These are phyloP conservation scores for Aquilaria sinensis DNA, from an alignment of 345 rosid species.

Conservation along the genomic window DNA sequence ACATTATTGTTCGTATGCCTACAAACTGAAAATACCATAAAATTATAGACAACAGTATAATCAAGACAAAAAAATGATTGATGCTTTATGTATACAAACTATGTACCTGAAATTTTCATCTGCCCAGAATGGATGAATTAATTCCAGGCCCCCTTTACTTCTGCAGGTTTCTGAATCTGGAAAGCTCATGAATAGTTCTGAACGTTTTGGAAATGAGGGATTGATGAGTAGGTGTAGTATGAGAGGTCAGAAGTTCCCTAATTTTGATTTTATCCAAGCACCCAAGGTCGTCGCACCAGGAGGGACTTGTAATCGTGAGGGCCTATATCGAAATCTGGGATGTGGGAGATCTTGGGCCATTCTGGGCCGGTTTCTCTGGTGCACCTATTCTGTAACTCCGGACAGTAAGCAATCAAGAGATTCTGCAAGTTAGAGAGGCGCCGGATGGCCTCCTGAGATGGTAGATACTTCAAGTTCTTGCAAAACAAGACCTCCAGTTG, in stretches of 20 bases:
- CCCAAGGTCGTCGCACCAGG: background rate
- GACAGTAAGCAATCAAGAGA: background rate
- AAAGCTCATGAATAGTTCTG: too few relatives aligned
- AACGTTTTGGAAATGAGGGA: too few relatives aligned
- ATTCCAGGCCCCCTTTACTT: too few relatives aligned
- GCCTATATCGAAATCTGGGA: background rate
- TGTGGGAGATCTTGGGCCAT: slow-evolving; percentile 12
- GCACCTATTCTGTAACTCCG: slow-evolving; percentile 1
- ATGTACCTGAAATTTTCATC: too few relatives aligned
- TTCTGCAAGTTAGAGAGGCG: background rate
- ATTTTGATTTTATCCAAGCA: background rate
- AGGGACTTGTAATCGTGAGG: background rate
- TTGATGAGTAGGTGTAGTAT: too few relatives aligned
- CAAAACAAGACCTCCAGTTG: background rate
- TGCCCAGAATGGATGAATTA: too few relatives aligned
- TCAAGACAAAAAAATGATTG: too few relatives aligned
- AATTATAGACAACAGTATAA: too few relatives aligned
- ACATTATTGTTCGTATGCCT: too few relatives aligned
- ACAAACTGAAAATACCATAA: too few relatives aligned
- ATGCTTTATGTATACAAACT: too few relatives aligned
- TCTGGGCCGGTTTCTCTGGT: background rate
- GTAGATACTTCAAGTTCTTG: background rate
- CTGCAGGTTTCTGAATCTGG: too few relatives aligned
- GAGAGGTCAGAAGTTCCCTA: background rate
- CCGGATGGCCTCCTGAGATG: background rate